These are phyloP conservation scores for Tricholomella constricta DNA, from an alignment of 768 basidiomycete genomes.

Conservation along the genomic window DNA sequence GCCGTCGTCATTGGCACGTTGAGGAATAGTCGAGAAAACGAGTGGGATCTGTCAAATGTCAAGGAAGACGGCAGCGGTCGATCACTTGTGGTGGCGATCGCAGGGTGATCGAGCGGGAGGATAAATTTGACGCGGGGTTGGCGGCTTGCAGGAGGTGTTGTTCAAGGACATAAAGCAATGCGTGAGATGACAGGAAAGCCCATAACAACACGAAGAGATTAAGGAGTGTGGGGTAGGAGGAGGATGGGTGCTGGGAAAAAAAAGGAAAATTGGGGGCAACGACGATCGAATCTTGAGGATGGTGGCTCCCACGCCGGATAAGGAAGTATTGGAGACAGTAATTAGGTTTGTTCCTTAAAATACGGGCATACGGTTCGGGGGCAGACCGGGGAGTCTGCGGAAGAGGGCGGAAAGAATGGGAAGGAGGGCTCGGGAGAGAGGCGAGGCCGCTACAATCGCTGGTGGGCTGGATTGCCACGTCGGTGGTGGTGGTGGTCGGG, in stretches of 20 bases:
- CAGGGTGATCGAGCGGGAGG: constrained; percentile 8
- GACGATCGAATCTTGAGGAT: constrained; percentile 20
- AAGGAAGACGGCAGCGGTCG: constrained; percentile 2
- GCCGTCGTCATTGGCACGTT: constrained; percentile 3
- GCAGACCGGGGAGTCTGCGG: constrained; percentile 10
- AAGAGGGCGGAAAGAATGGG: constrained; percentile 23
- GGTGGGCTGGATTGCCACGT: constrained; percentile 1
- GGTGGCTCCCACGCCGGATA: constrained; percentile 22
- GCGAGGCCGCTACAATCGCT: constrained; percentile 23
- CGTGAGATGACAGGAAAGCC: neutral
- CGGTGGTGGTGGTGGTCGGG: constrained; percentile 15
- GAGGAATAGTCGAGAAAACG: constrained; percentile 10
- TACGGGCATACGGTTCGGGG: neutral
- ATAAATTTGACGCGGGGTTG: too few relatives aligned
- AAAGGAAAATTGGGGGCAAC: constrained; percentile 6
- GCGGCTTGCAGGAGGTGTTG: too few relatives aligned
- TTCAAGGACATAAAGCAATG: too few relatives aligned
- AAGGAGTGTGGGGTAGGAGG: constrained; percentile 13
- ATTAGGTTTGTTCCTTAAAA: neutral
- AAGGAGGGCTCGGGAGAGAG: constrained; percentile 12
- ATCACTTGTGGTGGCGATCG: neutral
- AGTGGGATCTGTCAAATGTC: constrained; percentile 26
- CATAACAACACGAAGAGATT: constrained; percentile 2
- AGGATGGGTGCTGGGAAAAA: constrained; percentile 7
- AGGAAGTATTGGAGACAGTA: constrained; percentile 19